phyloP scores from a whole-genome alignment of 2,329 filamentous ascomycete species.

The Scedosporium dehoogii region DNA sequence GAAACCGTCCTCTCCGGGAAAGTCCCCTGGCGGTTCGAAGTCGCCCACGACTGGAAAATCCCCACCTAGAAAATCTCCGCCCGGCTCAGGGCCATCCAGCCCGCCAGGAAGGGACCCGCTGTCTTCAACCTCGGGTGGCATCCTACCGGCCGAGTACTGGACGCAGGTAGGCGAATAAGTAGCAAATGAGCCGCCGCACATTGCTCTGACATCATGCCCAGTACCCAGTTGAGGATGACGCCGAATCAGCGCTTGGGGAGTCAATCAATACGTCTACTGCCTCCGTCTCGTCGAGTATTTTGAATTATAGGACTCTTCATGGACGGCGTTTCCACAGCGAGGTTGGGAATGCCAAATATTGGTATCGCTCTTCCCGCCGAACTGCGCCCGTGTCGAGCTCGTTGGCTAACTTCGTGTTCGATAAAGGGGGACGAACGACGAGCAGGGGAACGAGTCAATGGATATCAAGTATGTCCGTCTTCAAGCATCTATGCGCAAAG shows the following conservation, averaged over 20 bases:
- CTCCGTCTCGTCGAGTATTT: slow-evolving; percentile 18
- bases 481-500: not conserved
- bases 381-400: not conserved
- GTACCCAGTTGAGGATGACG: not conserved
- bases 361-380: slow-evolving; percentile 10
- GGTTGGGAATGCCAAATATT: slow-evolving; percentile 16
- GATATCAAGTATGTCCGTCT: slow-evolving; percentile 1
- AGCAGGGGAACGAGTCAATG: slow-evolving; percentile 14
- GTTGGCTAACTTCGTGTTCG: not conserved
- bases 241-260: not conserved
- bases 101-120: not conserved
- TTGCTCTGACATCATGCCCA: not conserved
- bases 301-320: slow-evolving; percentile 19
- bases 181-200: not conserved
- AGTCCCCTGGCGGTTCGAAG: too few species aligned
- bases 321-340: slow-evolving; percentile 21
- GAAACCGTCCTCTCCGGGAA: not conserved
- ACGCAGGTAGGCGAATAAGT: not conserved
- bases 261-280: slow-evolving; percentile 11
- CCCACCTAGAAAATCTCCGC: too few species aligned
- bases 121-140: not conserved
- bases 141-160: slow-evolving; percentile 4
- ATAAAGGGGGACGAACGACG: slow-evolving; percentile 15
- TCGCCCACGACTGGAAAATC: not conserved
- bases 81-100: not conserved